Base-by-base conservation (phyloP, 2,329 filamentous ascomycete species). In the Amauroascus niger region DNA sequence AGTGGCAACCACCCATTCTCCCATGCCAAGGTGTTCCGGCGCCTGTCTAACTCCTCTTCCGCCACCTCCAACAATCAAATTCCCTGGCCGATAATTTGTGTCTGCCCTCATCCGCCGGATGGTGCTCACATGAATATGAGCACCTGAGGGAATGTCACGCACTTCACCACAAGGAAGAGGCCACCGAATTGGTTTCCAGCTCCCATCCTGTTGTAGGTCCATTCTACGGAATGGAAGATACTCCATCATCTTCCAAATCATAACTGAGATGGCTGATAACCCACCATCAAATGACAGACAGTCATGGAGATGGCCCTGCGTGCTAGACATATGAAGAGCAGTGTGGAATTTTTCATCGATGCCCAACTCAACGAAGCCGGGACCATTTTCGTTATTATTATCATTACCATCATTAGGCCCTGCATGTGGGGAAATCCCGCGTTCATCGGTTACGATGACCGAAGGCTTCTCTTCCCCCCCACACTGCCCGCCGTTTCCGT, bases 101-200 rank as follows among this genome's bases (percentile, higher is more conserved):
- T 89, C 78, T 6, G 71, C 67, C 45, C 80, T 67, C 81, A 93
- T 84, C 6, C 87, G 78, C 16, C 80, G 79, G 54, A 93, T 81
- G 0, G 88, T 87, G 20, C 83, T 87, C 40, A 82, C 79, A 61
- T 93, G 87, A 1, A 93, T 79, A 20, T 82, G 75, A 0, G 83
- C 86, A 52, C 83, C 75, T 7, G 79, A 68, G 0, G 87, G 87
- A 1, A 93, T 82, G 62, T 93, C 87, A 14, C 87, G 79, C 0
- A 84, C 81, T 68, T 91, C 87, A 8, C 87, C 88, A 28, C 82
- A 79, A 0, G 87, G 87, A 2, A 91, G 71, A 0, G 87, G 87
- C 85, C 87, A 91, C 7, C 82, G 76, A 59, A 93, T 91, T 0
- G 86, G 83, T 66, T 81, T 83, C 87, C 88, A 93, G 0, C 80